Percentiles rank a stretch among this genome's conserved stretches.
These are phyloP conservation scores for Termitomyces sp. DNA, from an alignment of 1,284 basidiomycete species.

Conservation along the genomic window DNA sequence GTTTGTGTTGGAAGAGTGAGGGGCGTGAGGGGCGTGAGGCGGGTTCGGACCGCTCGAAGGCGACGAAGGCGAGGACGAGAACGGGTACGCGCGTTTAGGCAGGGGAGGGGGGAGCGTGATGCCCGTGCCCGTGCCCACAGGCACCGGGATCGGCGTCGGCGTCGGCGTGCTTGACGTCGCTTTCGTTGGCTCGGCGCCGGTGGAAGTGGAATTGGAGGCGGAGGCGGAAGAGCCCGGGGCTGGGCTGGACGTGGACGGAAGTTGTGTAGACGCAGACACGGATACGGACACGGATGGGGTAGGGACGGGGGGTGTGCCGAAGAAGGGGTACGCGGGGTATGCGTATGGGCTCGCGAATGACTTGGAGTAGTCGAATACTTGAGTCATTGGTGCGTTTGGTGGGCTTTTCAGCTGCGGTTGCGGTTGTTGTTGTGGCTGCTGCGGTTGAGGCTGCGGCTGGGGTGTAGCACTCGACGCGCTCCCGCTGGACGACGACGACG, in stretches of 20 bases:
- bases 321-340: slow-evolving; percentile 16
- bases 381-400: background rate
- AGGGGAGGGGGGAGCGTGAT: background rate
- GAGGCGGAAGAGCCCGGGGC: background rate
- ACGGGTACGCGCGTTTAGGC: slow-evolving; percentile 21
- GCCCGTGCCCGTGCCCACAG: no score
- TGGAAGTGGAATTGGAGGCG: background rate
- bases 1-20: no score
- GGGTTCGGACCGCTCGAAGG: no score
- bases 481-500: slow-evolving; percentile 8
- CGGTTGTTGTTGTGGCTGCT: background rate
- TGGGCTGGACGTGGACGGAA: no score
- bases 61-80: no score
- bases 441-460: slow-evolving; percentile 1
- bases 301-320: background rate
- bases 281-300: background rate
- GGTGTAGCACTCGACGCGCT: background rate
- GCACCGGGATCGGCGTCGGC: no score
- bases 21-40: no score
- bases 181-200: no score
- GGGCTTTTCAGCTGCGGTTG: background rate
- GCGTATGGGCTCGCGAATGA: slow-evolving; percentile 9
- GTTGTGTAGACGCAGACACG: no score
- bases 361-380: slow-evolving; percentile 14
- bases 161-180: no score